These are phyloP conservation scores for Pelargonium australe DNA, from an alignment of 441 rosid genomes.

Conservation along the genomic window DNA sequence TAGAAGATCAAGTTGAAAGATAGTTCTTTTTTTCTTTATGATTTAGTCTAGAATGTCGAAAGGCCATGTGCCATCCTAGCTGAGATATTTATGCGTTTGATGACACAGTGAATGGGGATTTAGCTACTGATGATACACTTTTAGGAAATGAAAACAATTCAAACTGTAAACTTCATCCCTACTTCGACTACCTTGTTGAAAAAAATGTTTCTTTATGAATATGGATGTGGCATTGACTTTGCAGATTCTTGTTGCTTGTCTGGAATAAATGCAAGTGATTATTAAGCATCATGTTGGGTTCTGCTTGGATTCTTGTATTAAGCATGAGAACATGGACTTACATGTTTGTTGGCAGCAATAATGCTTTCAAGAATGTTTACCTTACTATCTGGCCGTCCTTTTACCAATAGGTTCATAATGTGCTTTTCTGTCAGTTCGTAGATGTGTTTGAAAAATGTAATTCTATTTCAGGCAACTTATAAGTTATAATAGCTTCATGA, in stretches of 20 bases:
- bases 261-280: background rate
- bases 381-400: no score
- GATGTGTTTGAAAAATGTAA: background rate
- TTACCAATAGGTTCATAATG: no score
- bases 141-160: background rate
- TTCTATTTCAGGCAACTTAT: background rate
- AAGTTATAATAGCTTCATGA: background rate
- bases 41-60: background rate
- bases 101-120: background rate
- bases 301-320: background rate
- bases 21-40: background rate
- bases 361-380: no score
- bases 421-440: no score
- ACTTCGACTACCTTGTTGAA: background rate
- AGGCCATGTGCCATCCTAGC: background rate
- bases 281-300: constrained; percentile 2
- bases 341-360: background rate
- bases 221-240: background rate
- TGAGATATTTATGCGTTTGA: background rate
- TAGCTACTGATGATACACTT: background rate
- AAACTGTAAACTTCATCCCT: background rate
- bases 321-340: background rate
- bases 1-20: no score
- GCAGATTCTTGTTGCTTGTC: background rate
- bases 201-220: background rate